phyloP scores from a whole-genome alignment of 305 asterid species.

The Solanum hybrid region DNA sequence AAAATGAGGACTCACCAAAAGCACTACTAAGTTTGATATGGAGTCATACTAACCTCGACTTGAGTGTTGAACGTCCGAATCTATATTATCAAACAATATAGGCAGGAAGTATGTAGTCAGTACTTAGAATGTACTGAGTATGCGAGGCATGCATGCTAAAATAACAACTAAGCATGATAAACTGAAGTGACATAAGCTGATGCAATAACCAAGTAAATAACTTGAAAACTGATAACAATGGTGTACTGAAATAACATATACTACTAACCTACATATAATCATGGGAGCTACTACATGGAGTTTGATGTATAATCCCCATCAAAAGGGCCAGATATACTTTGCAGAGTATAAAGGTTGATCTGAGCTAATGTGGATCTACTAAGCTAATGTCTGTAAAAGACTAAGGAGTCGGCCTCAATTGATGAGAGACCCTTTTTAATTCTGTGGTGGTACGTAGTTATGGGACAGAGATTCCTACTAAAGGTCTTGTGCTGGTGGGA shows the following conservation, averaged over 20 bases:
- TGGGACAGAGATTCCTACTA: background rate
- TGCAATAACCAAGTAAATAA: background rate
- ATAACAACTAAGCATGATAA: too few species aligned
- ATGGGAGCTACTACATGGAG: background rate
- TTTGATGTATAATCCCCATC: background rate
- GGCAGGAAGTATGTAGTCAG: background rate
- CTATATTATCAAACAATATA: background rate
- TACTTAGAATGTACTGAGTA: background rate
- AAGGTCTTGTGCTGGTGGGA: background rate
- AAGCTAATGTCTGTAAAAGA: too few species aligned
- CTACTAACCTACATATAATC: background rate
- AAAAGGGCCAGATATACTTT: background rate
- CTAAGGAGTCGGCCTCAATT: background rate
- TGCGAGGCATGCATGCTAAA: background rate
- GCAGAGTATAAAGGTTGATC: background rate
- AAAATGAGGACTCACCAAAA: background rate
- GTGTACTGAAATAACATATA: background rate
- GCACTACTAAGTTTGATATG: background rate
- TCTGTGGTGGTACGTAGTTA: background rate
- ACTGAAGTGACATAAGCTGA: background rate
- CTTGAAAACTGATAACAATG: background rate
- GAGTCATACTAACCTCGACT: background rate
- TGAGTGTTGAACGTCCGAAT: background rate
- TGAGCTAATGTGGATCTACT: background rate
- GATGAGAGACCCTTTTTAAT: background rate